Evolutionary conservation across 2,329 filamentous ascomycete genomes (phyloP).

Genomic region (Gyromitra esculenta): DNA sequence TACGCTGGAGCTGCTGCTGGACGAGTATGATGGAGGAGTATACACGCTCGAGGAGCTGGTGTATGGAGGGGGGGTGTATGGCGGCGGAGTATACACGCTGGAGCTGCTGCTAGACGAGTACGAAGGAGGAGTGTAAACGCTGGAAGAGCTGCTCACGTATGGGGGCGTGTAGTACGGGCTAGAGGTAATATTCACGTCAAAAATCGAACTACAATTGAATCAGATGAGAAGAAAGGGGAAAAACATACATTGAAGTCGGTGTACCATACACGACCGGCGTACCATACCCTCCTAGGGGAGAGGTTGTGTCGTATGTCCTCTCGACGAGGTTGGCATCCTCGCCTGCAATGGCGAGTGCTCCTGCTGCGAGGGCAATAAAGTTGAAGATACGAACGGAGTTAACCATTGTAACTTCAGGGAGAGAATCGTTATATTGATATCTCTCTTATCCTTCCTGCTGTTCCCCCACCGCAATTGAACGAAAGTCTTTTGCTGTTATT

Average conservation of each 20-base stretch:
- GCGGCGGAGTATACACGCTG: background rate
- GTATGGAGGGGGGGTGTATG: background rate
- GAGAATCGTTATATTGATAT: conserved; percentile 19
- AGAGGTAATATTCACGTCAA: background rate
- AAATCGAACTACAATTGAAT: background rate
- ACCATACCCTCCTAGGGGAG: background rate
- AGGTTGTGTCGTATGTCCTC: conserved; percentile 3
- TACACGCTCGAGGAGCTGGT: background rate
- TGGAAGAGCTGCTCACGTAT: background rate
- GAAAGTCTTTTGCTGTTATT: conserved; percentile 14
- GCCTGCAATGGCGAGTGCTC: conserved; percentile 24
- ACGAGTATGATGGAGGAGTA: background rate
- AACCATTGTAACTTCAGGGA: conserved; percentile 46
- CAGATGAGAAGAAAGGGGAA: background rate
- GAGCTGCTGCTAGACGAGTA: background rate
- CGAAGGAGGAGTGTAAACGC: background rate
- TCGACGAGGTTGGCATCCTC: conserved; percentile 57
- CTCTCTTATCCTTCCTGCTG: conserved; percentile 18
- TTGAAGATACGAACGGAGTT: conserved; percentile 45
- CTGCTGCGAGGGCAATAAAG: conserved; percentile 39
- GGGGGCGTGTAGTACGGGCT: background rate
- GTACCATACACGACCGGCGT: too few relatives aligned
- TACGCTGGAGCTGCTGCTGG: conserved; percentile 1
- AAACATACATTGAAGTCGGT: conserved; percentile 1
- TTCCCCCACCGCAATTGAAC: conserved; percentile 37